Percentiles rank a stretch among this genome's conserved stretches.
Evolutionary conservation across 2,329 filamentous ascomycete genomes (phyloP).

Genomic region (Cercospora sp.): DNA sequence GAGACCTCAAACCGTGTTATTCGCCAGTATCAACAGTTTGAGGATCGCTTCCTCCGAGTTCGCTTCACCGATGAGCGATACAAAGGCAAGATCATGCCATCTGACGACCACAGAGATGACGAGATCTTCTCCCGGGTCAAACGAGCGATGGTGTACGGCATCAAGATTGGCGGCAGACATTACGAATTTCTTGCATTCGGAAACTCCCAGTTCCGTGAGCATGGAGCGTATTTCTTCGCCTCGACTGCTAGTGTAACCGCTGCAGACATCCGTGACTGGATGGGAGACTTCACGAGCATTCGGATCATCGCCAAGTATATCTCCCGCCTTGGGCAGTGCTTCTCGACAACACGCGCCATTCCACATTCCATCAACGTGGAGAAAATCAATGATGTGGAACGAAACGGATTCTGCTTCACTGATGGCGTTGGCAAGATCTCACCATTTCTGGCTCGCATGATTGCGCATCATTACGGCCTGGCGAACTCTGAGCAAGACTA

Average conservation of each 20-base stretch:
- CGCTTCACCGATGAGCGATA: constrained; percentile 82
- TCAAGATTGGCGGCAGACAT: constrained; percentile 74
- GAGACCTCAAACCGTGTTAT: constrained; percentile 89
- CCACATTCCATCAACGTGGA: constrained; percentile 59
- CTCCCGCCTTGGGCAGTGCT: constrained; percentile 88
- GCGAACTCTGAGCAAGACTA: constrained; percentile 50
- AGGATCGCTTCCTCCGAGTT: constrained; percentile 82
- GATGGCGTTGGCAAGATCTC: constrained; percentile 97
- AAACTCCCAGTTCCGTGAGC: constrained; percentile 90
- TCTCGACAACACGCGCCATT: constrained; percentile 85
- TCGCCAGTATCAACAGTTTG: constrained; percentile 65
- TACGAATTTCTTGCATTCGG: constrained; percentile 93
- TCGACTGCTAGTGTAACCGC: constrained; percentile 66
- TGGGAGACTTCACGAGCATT: constrained; percentile 83
- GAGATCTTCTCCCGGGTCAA: constrained; percentile 71
- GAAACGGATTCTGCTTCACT: constrained; percentile 72
- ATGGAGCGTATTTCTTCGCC: constrained; percentile 91
- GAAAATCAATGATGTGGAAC: constrained; percentile 67
- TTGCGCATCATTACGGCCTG: constrained; percentile 68
- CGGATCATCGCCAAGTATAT: constrained; percentile 84
- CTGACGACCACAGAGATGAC: constrained; percentile 38
- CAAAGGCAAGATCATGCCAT: constrained; percentile 43
- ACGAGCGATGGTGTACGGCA: constrained; percentile 72
- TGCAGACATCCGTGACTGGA: constrained; percentile 76
- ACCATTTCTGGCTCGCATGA: constrained; percentile 68